phyloP scores from a whole-genome alignment of 352 stramenopile species.

The Globisporangium lucens region DNA sequence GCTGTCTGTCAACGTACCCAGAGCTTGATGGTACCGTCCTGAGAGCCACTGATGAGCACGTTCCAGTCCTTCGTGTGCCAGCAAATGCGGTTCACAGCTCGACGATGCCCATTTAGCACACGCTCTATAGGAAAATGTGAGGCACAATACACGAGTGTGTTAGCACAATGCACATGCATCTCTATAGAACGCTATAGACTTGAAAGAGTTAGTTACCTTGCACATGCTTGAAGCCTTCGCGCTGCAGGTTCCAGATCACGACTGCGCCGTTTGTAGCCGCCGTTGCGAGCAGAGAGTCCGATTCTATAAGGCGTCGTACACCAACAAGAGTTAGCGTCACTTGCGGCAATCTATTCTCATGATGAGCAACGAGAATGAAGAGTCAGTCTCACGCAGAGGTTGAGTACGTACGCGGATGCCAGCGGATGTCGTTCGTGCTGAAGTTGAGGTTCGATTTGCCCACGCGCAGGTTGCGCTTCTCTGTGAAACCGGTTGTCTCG shows the following conservation, averaged over 20 bases:
- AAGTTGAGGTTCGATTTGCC: constrained; percentile 86
- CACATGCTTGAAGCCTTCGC: constrained; percentile 85
- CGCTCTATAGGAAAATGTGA: constrained; percentile 37
- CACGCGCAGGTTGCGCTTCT: constrained; percentile 83
- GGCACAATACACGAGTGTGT: background rate
- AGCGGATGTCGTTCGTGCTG: constrained; percentile 88
- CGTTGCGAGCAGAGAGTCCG: constrained; percentile 79
- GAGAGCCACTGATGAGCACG: constrained; percentile 80
- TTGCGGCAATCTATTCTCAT: background rate
- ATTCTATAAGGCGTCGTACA: constrained; percentile 34
- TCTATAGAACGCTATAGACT: background rate
- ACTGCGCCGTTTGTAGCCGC: constrained; percentile 82
- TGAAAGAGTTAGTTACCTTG: constrained; percentile 45
- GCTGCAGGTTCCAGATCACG: constrained; percentile 87
- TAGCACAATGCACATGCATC: background rate
- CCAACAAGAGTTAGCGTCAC: background rate
- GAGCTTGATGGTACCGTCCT: constrained; percentile 86
- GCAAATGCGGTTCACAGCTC: constrained; percentile 86
- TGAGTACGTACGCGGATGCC: constrained; percentile 70
- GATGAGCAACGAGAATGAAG: background rate
- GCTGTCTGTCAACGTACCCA: constrained; percentile 43
- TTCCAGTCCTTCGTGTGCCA: constrained; percentile 82
- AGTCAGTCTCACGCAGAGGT: background rate
- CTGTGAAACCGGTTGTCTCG: constrained; percentile 67
- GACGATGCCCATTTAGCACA: constrained; percentile 75